Evolutionary conservation across 768 basidiomycete species (phyloP), one percentile per base, ranked within the genome.

Genomic region (Boletus reticuloceps): DNA sequence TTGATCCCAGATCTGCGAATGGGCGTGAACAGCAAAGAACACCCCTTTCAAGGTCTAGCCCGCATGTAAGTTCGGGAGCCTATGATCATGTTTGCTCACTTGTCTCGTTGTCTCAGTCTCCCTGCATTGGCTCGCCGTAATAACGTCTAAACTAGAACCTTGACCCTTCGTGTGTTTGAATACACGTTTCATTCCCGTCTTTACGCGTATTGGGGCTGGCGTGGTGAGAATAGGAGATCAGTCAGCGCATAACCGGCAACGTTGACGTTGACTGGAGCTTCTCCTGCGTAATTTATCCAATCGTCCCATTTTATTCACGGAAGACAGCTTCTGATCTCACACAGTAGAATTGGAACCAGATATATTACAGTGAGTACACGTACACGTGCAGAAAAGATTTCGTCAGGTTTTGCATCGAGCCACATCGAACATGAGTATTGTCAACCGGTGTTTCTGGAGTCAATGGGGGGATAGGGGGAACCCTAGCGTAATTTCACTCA

Each of bases 161-260:
- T 25, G 38, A 16, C 19, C 6, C 29, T 36, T 29, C 14, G 42
- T 20, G 42, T 25, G 27, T 40, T 50, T 13, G 22, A 38, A 43
- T 42, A 41, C 47, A 40, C 29, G 6, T 25, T 58, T 54, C 49
- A 54, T 62, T 58, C 48, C 54, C 55, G 44, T 54, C 54, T 27
- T 40, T 32, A 38, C 45, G 45, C 53, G 31, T 27, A 39, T 37
- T 27, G 20, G 43, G 42, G 25, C 36, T 17, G 31, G 46, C 32
- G 27, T 39, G n/a, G 22, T 46, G 41, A 39, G 47, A 50, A 40
- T 27, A 20, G 47, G 27, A 20, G 25, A 20, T 19, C 20, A 47
- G 5, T 45, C 38, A 25, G 25, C 25, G 5, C 25, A 25, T 25
- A 25, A n/a, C n/a, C n/a, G 27, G 27, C 27, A 29, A 29, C 29